Evolutionary conservation across 768 basidiomycete species (phyloP).

Genomic region (Strobilomyces dryophilus): DNA sequence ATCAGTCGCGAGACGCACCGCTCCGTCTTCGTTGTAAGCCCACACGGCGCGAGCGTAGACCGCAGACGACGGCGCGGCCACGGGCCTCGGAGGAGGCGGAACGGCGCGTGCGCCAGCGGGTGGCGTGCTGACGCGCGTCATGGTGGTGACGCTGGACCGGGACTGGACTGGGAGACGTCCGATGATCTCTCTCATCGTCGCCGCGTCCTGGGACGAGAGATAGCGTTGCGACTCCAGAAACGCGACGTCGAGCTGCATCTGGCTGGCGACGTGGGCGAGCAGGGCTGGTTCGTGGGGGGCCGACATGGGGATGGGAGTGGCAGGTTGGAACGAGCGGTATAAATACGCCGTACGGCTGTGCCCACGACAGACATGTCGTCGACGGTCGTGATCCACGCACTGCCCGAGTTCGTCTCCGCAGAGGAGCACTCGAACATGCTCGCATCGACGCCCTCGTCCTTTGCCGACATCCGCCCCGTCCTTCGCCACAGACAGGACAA

Average conservation of each 20-base stretch:
- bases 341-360: conserved; percentile 18
- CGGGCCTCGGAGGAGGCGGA: conserved; percentile 13
- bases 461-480: conserved; percentile 80
- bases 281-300: conserved; percentile 38
- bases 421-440: conserved; percentile 68
- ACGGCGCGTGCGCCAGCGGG: conserved; percentile 10
- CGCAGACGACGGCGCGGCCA: conserved; percentile 4
- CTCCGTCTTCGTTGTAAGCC: conserved; percentile 61
- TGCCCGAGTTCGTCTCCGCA: conserved; percentile 46
- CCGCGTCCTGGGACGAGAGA: conserved; percentile 46
- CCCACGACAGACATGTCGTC: conserved; percentile 4
- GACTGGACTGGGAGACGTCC: conserved; percentile 38
- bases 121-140: conserved; percentile 11
- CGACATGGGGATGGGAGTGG: conserved; percentile 16
- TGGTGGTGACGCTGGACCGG: conserved; percentile 12
- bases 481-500: conserved; percentile 69
- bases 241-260: conserved; percentile 52
- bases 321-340: background rate
- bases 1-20: conserved; percentile 31
- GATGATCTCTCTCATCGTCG: conserved; percentile 39
- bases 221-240: conserved; percentile 55
- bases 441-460: conserved; percentile 80
- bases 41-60: conserved; percentile 54
- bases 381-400: conserved; percentile 32
- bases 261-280: conserved; percentile 55